Evolutionary conservation across 2,329 filamentous ascomycete genomes (phyloP).

Genomic region (Claviceps quebecensis): DNA sequence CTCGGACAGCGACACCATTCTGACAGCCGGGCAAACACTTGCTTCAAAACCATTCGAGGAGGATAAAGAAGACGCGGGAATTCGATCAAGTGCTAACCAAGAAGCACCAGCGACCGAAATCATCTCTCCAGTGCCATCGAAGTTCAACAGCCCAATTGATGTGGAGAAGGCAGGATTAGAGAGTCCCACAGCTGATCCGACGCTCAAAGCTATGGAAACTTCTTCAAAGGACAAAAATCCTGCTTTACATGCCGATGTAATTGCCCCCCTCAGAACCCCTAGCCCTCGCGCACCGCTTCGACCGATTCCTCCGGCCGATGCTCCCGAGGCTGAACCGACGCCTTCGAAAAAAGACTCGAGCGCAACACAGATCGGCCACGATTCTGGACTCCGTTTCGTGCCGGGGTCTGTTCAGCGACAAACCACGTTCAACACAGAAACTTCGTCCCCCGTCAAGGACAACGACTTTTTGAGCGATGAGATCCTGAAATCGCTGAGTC

Average conservation of each 20-base stretch:
- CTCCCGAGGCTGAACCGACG: slow-evolving; percentile 12
- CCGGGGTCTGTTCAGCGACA: slow-evolving; percentile 25
- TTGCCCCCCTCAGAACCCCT: slow-evolving; percentile 21
- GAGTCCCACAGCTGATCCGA: background rate
- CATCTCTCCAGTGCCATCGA: background rate
- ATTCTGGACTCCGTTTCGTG: slow-evolving; percentile 15
- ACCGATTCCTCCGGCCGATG: background rate
- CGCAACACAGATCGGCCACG: slow-evolving; percentile 13
- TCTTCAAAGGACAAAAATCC: slow-evolving; percentile 4
- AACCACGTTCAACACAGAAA: slow-evolving; percentile 32
- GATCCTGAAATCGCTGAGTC: slow-evolving; percentile 56
- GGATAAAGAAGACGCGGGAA: background rate
- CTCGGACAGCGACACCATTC: background rate
- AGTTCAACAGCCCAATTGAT: background rate
- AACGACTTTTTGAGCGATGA: slow-evolving; percentile 60
- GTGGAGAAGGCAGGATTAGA: background rate
- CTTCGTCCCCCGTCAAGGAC: slow-evolving; percentile 46
- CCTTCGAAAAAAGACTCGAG: slow-evolving; percentile 19
- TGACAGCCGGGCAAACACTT: background rate
- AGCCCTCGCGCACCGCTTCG: slow-evolving; percentile 13
- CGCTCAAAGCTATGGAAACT: background rate
- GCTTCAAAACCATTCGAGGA: background rate
- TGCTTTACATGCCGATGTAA: slow-evolving; percentile 1
- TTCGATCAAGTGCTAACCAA: background rate
- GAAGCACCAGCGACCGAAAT: background rate